Evolutionary conservation across 2,329 filamentous ascomycete genomes (phyloP), one percentile per base, ranked within the genome.

Genomic region (Aspergillus arachidicola): DNA sequence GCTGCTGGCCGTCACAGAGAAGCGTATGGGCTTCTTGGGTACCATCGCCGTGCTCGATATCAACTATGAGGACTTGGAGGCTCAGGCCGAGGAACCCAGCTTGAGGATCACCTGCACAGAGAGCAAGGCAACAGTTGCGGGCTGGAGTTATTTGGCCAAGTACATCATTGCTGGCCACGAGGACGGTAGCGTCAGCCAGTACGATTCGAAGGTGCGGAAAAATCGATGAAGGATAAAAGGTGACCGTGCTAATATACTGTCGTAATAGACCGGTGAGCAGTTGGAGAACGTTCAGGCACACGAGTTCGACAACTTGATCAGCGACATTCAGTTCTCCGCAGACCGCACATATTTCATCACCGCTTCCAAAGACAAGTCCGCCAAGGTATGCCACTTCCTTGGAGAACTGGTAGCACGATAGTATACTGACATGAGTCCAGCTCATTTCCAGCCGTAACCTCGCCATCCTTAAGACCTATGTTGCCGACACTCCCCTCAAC

Each of bases 261-360:
- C n/a, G 16, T 3, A 19, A 62, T 69, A 89, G 88, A 91, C 87
- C 61, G 94, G 94, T 78, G 93, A 97, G 70, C 85, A 92, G 69
- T 80, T 96, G 71, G 87, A 91, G 81, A 93, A 92, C 80, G 85
- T 90, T 75, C 89, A 91, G 77, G 89, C 90, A 64, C 95, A 99
- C 83, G 94, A 96, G 81, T 89, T 90, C 74, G 90, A 92, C 82
- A 83, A 86, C 75, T 85, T 86, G 79, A 92, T 99, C 74, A 95
- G 92, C 73, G 95, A 99, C 80, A 87, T 99, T 65, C 95, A 99
- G 83, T 98, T 95, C 91, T 90, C 93, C 60, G 80, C 88, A 59
- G 95, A 99, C 84, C 89, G 94, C 73, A 96, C 94, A 74, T 97
- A 97, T 84, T 98, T 98, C 84, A 95, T 99, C 84, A 99, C 95